Base-by-base conservation (phyloP, 495 filamentous ascomycete genomes). In the Lasiosphaeria ovina region DNA sequence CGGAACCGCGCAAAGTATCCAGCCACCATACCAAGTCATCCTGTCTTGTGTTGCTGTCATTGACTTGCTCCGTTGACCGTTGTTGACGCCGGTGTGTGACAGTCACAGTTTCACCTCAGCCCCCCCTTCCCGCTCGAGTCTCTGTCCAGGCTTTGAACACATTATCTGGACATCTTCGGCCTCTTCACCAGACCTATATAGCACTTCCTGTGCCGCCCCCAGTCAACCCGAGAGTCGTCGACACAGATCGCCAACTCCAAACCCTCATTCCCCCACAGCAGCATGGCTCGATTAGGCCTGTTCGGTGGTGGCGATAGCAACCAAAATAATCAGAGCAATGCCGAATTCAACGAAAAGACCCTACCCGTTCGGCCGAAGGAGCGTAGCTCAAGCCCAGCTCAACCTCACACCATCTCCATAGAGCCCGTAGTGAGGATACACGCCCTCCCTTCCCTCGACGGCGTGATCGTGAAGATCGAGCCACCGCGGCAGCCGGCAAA, bases 401-500 rank as follows among this genome's bases (percentile, higher is more conserved):
- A n/a, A 24, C 24, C 44, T 38, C 5, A 31, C 33, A 24, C 47
- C 42, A 8, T 66, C 31, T 60, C 61, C 54, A 7, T 4, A 4
- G 44, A 5, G 44, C 44, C 44, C 6, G 12, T 42, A 0, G 5
- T 71, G 35, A 59, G 64, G n/a, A 73, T 81, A 31, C 71, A 79
- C 45, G 66, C 71, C 14, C 42, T 74, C 11, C 52, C 55, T 5
- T 54, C 59, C 0, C 31, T 60, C 1, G 69, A 72, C 10, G 76
- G 73, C 4, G 44, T 79, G 4, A 38, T 79, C 6, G 62, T 80
- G 58, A 74, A 69, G 54, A 61, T 79, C 31, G 62, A 67, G 16
- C 73, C 76, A 0, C 78, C 76, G 12, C 50, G 14, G 14, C 51
- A 65, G 31, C 74, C 76, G n/a, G 42, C 16, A 1, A 24, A 61